These are phyloP conservation scores for Tetrahymena elliotti DNA, from an alignment of 73 alveolate genomes.

Conservation along the genomic window DNA sequence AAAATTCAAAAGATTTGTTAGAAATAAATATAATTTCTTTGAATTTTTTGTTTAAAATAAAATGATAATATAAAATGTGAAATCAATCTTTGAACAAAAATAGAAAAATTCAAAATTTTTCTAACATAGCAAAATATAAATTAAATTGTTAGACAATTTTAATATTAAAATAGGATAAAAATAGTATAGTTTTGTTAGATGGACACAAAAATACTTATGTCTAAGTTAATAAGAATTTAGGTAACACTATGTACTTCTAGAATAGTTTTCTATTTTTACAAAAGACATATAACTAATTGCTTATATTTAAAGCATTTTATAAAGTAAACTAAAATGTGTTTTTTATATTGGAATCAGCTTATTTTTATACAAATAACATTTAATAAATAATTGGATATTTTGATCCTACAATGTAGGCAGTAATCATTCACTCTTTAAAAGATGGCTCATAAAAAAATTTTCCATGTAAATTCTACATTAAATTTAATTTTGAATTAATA, in stretches of 20 bases:
- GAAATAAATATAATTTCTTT: too few species aligned
- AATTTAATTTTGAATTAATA: too few species aligned
- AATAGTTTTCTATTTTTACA: not conserved
- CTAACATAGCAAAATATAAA: too few species aligned
- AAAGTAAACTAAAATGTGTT: not conserved
- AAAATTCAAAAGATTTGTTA: too few species aligned
- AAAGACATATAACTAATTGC: not conserved
- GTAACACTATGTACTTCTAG: not conserved
- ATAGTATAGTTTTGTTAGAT: not conserved
- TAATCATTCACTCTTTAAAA: not conserved
- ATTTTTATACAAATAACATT: not conserved
- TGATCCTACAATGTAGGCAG: not conserved
- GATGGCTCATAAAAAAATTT: not conserved
- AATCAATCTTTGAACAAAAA: too few species aligned
- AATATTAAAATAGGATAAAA: not conserved
- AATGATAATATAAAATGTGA: too few species aligned
- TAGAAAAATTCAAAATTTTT: too few species aligned
- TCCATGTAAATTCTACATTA: not conserved
- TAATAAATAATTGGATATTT: not conserved
- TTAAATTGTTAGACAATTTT: not conserved
- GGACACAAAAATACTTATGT: not conserved
- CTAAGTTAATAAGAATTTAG: not conserved
- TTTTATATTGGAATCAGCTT: not conserved
- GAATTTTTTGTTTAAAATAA: too few species aligned
- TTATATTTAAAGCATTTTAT: not conserved